These are phyloP conservation scores for Narthecium ossifragum DNA, from an alignment of 106 monocot species.

Conservation along the genomic window DNA sequence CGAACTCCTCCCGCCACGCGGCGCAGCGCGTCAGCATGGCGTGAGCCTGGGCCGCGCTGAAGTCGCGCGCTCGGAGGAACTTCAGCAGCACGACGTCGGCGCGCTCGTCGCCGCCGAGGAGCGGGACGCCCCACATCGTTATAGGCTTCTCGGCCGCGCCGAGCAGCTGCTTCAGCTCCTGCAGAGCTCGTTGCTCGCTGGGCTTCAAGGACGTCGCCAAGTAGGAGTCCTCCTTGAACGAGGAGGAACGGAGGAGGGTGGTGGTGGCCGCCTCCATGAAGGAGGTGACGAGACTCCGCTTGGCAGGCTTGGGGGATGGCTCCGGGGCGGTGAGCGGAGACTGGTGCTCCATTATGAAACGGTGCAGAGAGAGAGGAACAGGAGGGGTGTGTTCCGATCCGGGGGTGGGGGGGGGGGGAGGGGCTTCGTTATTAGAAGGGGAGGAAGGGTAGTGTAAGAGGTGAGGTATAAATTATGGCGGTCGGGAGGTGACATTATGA, in stretches of 20 bases:
- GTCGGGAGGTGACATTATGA: no score
- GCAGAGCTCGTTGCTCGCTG: conserved; percentile 31
- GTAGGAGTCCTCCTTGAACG: conserved; percentile 85
- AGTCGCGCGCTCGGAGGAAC: conserved; percentile 61
- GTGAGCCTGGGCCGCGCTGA: conserved; percentile 38
- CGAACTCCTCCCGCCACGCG: conserved; percentile 42
- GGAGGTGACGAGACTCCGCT: conserved; percentile 35
- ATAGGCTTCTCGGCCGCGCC: conserved; percentile 17
- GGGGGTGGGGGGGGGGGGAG: no score
- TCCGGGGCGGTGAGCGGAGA: no score
- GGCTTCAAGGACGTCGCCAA: conserved; percentile 31
- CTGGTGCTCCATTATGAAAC: no score
- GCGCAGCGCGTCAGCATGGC: conserved; percentile 40
- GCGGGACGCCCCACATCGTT: conserved; percentile 30
- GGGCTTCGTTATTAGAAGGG: no score
- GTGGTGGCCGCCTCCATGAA: conserved; percentile 45
- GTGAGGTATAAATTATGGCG: no score
- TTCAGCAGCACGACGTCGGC: conserved; percentile 60
- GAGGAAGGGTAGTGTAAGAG: no score
- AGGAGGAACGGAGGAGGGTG: conserved; percentile 30
- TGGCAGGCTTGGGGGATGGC: conserved; percentile 22
- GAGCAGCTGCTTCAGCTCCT: conserved; percentile 35
- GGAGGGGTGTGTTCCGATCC: no score
- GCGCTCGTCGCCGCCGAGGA: conserved; percentile 25
- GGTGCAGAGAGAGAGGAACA: no score